Conservation (phyloP, 345 rosid species). For the Camelina hispida region DNA sequence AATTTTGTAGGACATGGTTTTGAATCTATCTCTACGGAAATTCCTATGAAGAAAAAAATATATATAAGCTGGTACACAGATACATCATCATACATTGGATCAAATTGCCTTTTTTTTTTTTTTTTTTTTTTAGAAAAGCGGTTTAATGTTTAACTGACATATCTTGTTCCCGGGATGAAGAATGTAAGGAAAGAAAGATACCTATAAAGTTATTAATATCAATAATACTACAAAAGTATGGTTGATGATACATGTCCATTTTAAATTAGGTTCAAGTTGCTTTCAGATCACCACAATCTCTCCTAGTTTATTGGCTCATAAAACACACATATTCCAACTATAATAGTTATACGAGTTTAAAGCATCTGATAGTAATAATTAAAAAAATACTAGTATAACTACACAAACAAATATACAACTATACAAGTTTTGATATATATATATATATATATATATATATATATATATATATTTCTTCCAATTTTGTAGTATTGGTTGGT, state of each 20-base stretch:
- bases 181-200: neutral
- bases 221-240: neutral
- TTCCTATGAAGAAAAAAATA: neutral
- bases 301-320: conserved; percentile 30
- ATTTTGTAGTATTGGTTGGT: neutral
- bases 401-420: neutral
- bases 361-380: neutral
- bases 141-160: neutral
- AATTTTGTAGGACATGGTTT: conserved; percentile 14
- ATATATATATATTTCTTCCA: too few species aligned
- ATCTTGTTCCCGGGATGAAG: neutral
- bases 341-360: neutral
- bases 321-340: neutral
- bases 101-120: too few species aligned
- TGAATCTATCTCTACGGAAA: neutral
- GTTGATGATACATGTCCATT: conserved; percentile 22
- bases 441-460: too few species aligned
- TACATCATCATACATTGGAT: neutral
- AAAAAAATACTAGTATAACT: too few species aligned
- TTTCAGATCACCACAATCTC: conserved; percentile 24
- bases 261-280: conserved; percentile 42
- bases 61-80: neutral
- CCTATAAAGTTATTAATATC: neutral
- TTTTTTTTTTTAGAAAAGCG: neutral
- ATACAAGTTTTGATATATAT: neutral